Evolutionary conservation across 2,329 filamentous ascomycete species (phyloP).

Genomic region (Colletotrichum sp.): DNA sequence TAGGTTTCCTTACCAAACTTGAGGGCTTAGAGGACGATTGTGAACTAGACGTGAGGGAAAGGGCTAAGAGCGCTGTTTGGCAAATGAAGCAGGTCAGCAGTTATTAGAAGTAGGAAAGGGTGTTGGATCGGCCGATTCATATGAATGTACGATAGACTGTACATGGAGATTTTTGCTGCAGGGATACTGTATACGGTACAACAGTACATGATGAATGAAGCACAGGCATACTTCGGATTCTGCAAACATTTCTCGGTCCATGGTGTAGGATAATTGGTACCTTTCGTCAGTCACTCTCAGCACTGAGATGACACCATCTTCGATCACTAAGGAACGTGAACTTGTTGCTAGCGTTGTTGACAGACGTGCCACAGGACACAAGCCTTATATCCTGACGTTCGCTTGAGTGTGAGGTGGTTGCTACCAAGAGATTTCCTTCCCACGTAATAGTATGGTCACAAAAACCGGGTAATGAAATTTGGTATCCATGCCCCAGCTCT

Average conservation of each 20-base stretch:
- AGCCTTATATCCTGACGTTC: background rate
- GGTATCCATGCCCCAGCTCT: background rate
- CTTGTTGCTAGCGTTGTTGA: background rate
- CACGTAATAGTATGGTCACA: background rate
- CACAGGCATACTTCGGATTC: background rate
- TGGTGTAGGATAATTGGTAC: background rate
- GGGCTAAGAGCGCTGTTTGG: conserved; percentile 79
- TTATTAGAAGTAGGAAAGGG: background rate
- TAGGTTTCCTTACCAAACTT: conserved; percentile 75
- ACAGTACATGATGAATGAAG: conserved; percentile 18
- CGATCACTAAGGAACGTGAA: background rate
- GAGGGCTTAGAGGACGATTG: conserved; percentile 68
- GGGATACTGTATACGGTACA: background rate
- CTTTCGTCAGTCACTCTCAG: background rate
- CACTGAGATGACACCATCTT: background rate
- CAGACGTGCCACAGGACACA: background rate
- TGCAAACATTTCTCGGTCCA: background rate
- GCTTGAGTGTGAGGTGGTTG: background rate
- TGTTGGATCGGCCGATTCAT: background rate
- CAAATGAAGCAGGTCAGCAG: conserved; percentile 61
- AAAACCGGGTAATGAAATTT: background rate
- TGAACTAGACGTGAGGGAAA: conserved; percentile 83
- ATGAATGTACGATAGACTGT: conserved; percentile 16
- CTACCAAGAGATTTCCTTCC: background rate
- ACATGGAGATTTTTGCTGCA: background rate